These are phyloP conservation scores for Picea sitchensis DNA, from an alignment of 75 land plant genomes.

Conservation along the genomic window DNA sequence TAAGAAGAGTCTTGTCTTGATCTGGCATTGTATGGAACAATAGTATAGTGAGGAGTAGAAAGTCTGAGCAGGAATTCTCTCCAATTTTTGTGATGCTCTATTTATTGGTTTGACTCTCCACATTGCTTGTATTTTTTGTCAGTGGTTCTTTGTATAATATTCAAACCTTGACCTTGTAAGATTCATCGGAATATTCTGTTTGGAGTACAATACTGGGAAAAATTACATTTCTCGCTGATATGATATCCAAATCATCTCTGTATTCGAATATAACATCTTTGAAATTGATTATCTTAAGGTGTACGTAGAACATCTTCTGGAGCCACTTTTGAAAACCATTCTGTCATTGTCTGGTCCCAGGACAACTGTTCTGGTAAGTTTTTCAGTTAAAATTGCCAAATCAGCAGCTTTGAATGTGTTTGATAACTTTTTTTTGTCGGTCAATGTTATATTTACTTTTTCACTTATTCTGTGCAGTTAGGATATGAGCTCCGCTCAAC, in stretches of 20 bases:
- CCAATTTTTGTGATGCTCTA: too few species aligned
- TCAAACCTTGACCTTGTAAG: neutral
- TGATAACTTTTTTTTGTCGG: neutral
- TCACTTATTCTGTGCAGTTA: conserved; percentile 34
- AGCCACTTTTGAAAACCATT: conserved; percentile 76
- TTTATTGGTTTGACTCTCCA: too few species aligned
- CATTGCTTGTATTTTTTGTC: neutral
- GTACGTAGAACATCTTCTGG: conserved; percentile 84
- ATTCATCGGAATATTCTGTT: neutral
- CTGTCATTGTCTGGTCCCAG: conserved; percentile 82
- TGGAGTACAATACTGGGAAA: neutral
- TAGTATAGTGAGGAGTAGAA: too few species aligned
- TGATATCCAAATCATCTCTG: neutral
- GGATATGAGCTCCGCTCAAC: conserved; percentile 93
- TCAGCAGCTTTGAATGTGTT: neutral
- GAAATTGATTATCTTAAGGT: conserved; percentile 44
- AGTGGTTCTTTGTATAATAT: neutral
- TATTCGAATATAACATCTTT: neutral
- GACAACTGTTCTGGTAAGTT: conserved; percentile 72
- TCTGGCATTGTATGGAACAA: neutral
- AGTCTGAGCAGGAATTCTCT: too few species aligned
- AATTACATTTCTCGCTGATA: neutral
- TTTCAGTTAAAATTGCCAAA: neutral
- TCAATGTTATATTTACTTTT: neutral
- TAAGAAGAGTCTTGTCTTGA: neutral